Evolutionary conservation across 768 basidiomycete species (phyloP), one percentile per base, ranked within the genome.

Genomic region (Pleurotus ostreatus): DNA sequence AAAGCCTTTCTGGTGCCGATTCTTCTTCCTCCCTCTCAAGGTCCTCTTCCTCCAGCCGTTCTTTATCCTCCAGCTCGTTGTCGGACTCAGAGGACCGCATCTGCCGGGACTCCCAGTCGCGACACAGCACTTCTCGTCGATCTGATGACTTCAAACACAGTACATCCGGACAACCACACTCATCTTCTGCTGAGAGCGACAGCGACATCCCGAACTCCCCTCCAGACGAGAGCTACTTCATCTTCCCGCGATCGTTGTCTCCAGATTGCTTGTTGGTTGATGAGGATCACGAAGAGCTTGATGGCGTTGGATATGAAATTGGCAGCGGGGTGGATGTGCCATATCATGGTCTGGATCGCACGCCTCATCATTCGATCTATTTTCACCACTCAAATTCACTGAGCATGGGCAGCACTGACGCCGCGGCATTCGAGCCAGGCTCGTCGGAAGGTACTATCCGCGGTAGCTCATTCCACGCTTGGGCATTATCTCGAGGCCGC

Each of bases 361-460:
- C 51, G 2, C 51, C 51, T 22, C 51, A 53, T 23, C 51, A 53
- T 22, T 53, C 51, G 12, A 39, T 53, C 39, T 53, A 53, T 23
- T 53, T 53, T 37, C 37, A 53, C 39, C 51, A 39, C 51, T 40
- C 51, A 16, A 53, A 22, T 41, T 53, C 51, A 4, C 51, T 53
- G 18, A 39, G 51, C 39, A 53, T 53, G 51, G 51, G 51, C 26
- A 53, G 25, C 51, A 22, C 51, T 37, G 51, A 53, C 9, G 22
- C 51, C 9, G 30, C 30, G 8, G n/a, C 39, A 22, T 68, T 74
- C 45, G 66, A 77, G 57, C 72, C 78, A n/a, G 72, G 75, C n/a
- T 75, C 77, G 12, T 78, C 80, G 26, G 70, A 70, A 23, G 78
- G 71, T 43, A 79, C 77, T 22, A 73, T 78, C 54, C 68, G 77